Conservation (phyloP, 257 asterid species). For the Solanum habrochaites region DNA sequence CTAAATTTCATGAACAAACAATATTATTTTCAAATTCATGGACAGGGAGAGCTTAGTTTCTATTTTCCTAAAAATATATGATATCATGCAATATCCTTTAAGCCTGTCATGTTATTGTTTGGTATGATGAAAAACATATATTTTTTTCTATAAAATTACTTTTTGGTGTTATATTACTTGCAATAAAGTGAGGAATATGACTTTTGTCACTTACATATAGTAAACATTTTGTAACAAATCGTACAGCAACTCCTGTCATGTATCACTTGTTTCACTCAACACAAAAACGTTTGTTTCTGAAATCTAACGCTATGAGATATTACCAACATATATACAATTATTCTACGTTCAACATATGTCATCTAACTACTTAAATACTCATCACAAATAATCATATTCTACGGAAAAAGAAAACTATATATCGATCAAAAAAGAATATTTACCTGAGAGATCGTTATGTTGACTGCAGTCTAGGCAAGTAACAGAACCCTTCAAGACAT, state of each 20-base stretch:
- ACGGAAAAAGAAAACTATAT: background rate
- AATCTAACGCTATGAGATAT: background rate
- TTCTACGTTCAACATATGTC: background rate
- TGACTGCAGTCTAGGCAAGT: constrained; percentile 54
- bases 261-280: background rate
- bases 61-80: background rate
- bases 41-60: background rate
- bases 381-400: background rate
- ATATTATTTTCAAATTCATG: background rate
- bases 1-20: background rate
- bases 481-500: constrained; percentile 45
- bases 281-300: background rate
- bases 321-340: background rate
- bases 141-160: too few relatives aligned
- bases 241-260: background rate
- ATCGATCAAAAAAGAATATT: background rate
- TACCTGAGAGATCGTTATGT: constrained; percentile 57
- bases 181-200: background rate
- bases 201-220: background rate
- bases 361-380: background rate
- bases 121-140: background rate
- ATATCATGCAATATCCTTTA: background rate
- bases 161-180: background rate
- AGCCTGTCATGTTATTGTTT: background rate
- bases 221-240: background rate